phyloP scores from a whole-genome alignment of 2,329 filamentous ascomycete genomes.

The Waltergamsia citrina region DNA sequence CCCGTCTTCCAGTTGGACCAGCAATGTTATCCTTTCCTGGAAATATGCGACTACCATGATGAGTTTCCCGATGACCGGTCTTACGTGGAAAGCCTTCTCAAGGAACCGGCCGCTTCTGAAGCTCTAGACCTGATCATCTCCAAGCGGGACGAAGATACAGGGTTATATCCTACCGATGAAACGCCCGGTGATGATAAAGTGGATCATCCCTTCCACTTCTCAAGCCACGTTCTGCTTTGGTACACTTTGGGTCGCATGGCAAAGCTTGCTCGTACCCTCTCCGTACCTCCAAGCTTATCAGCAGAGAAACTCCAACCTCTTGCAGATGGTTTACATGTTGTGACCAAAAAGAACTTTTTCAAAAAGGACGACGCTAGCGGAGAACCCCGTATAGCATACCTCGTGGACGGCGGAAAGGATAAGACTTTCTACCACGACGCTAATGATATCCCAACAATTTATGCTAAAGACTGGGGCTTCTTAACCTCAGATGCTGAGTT shows the following conservation, averaged over 20 bases:
- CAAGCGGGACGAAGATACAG: too few relatives aligned
- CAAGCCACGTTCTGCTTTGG: too few relatives aligned
- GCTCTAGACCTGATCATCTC: too few relatives aligned
- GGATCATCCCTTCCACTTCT: too few relatives aligned
- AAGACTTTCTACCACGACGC: slow-evolving; percentile 2
- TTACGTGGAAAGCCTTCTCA: too few relatives aligned
- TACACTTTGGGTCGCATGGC: not conserved
- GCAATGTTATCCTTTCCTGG: too few relatives aligned
- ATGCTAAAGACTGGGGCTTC: not conserved
- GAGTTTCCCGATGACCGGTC: too few relatives aligned
- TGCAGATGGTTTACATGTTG: not conserved
- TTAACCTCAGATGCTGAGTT: not conserved
- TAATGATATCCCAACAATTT: slow-evolving; percentile 1
- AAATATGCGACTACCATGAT: too few relatives aligned
- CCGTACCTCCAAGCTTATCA: not conserved
- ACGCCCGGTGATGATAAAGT: too few relatives aligned
- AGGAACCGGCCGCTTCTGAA: too few relatives aligned
- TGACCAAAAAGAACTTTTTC: not conserved
- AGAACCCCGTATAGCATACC: not conserved
- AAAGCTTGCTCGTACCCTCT: not conserved
- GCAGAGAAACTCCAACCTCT: not conserved
- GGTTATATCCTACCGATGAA: too few relatives aligned
- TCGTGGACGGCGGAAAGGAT: not conserved
- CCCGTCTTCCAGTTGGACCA: too few relatives aligned
- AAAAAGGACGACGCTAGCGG: not conserved